Evolutionary conservation across 179 eudicot species (phyloP).

Genomic region (Sideroxylon spinosum): DNA sequence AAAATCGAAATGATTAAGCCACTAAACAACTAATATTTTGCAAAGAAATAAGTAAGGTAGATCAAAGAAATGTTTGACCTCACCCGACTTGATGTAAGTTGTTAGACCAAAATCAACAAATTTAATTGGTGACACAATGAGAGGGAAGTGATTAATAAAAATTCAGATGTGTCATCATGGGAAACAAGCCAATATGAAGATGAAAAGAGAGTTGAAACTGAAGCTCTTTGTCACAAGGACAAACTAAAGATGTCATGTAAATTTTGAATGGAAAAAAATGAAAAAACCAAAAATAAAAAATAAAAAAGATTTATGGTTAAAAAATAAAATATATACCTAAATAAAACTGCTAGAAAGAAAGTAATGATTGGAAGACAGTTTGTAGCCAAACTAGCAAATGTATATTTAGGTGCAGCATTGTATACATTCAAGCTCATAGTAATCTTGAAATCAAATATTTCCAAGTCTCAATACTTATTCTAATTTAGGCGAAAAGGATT

Average conservation of each 20-base stretch:
- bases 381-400: constrained; percentile 68
- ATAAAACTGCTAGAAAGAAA: constrained; percentile 62
- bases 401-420: constrained; percentile 54
- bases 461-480: neutral
- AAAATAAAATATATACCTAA: constrained; percentile 33
- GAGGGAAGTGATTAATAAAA: too few relatives aligned
- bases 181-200: too few relatives aligned
- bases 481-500: too few relatives aligned
- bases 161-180: too few relatives aligned
- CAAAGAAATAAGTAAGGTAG: neutral
- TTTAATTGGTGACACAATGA: constrained; percentile 45
- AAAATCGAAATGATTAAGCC: constrained; percentile 19
- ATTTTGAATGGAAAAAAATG: too few relatives aligned
- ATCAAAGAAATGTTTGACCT: neutral
- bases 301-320: too few relatives aligned
- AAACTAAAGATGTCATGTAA: too few relatives aligned
- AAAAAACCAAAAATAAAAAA: too few relatives aligned
- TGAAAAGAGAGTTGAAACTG: too few relatives aligned
- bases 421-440: constrained; percentile 61
- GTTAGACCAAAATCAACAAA: constrained; percentile 76
- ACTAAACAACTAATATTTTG: neutral
- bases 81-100: constrained; percentile 63
- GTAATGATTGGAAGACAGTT: constrained; percentile 72
- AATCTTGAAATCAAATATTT: constrained; percentile 33
- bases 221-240: too few relatives aligned